Conservation (phyloP, 2,329 filamentous ascomycete species). For the Ceratocystis cubensis region DNA sequence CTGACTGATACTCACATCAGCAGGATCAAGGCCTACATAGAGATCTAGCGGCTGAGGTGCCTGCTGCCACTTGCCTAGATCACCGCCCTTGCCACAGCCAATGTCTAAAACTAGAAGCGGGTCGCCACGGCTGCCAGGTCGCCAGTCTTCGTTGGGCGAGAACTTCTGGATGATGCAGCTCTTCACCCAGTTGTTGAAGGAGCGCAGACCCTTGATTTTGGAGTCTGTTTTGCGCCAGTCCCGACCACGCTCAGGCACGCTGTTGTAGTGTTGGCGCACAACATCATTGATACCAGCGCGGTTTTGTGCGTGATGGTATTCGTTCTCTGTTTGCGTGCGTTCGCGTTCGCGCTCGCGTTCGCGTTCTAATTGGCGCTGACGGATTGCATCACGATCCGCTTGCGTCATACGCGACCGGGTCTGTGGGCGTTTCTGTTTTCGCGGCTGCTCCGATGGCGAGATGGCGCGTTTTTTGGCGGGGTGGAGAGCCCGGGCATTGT, state of each 20-base stretch:
- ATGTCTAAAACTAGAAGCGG: slow-evolving; percentile 78
- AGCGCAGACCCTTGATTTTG: slow-evolving; percentile 84
- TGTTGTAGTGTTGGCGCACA: slow-evolving; percentile 89
- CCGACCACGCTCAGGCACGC: slow-evolving; percentile 80
- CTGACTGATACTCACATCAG: slow-evolving; percentile 83
- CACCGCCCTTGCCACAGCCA: slow-evolving; percentile 92
- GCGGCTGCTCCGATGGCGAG: slow-evolving; percentile 43
- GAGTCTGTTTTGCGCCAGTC: slow-evolving; percentile 93
- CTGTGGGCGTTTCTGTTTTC: slow-evolving; percentile 57
- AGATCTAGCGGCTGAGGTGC: slow-evolving; percentile 83
- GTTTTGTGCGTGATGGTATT: neutral
- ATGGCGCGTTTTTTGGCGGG: slow-evolving; percentile 46
- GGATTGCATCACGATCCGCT: slow-evolving; percentile 54
- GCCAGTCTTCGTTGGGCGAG: slow-evolving; percentile 64
- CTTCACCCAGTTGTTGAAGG: slow-evolving; percentile 99
- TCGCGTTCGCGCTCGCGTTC: slow-evolving; percentile 31
- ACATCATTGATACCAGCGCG: slow-evolving; percentile 56
- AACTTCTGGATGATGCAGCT: slow-evolving; percentile 96
- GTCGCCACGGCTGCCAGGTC: slow-evolving; percentile 42
- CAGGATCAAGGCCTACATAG: slow-evolving; percentile 89
- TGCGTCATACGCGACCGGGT: slow-evolving; percentile 54
- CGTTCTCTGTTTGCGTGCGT: slow-evolving; percentile 23
- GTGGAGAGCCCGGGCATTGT: slow-evolving; percentile 46
- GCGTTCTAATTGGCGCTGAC: slow-evolving; percentile 48
- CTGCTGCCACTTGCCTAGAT: slow-evolving; percentile 90